These are phyloP conservation scores for Wickerhamomyces pijperi DNA, from an alignment of 805 yeast species.

Conservation along the genomic window DNA sequence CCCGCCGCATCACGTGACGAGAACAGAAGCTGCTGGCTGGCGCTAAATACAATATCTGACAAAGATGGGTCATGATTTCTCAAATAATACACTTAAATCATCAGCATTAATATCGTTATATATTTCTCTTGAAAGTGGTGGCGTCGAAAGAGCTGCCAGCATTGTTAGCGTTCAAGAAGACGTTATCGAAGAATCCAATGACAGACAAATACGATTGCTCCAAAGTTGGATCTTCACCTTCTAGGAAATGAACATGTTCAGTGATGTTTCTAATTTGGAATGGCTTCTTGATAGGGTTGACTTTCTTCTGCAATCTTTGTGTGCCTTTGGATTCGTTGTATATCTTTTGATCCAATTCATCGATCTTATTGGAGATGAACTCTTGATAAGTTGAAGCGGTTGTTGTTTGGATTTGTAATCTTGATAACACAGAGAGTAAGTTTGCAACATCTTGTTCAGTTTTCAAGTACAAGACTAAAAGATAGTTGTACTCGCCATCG, in stretches of 20 bases:
- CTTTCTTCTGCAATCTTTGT: constrained; percentile 13
- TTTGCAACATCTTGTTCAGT: constrained; percentile 1
- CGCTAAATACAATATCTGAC: too few species aligned
- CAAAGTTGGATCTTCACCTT: constrained; percentile 9
- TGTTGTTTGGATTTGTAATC: constrained; percentile 4
- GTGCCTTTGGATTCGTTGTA: constrained; percentile 14
- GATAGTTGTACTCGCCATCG: constrained; percentile 15
- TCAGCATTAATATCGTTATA: too few species aligned
- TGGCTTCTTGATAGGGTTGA: constrained; percentile 9
- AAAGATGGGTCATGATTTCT: too few species aligned
- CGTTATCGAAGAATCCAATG: constrained; percentile 13
- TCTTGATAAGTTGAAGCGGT: constrained; percentile 2
- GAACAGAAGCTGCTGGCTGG: too few species aligned
- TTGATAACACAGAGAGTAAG: constrained; percentile 5
- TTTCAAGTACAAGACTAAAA: constrained; percentile 12
- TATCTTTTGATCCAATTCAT: constrained; percentile 13
- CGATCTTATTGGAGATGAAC: constrained; percentile 8
- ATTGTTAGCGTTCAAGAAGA: constrained; percentile 11
- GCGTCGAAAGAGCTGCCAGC: constrained; percentile 6
- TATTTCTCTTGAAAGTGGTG: constrained; percentile 8
- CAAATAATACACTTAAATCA: too few species aligned
- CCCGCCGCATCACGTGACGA: too few species aligned
- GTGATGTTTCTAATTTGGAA: constrained; percentile 7
- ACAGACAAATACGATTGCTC: constrained; percentile 6
- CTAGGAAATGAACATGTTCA: constrained; percentile 12